phyloP scores from a whole-genome alignment of 495 filamentous ascomycete species.

The Podospora conica region DNA sequence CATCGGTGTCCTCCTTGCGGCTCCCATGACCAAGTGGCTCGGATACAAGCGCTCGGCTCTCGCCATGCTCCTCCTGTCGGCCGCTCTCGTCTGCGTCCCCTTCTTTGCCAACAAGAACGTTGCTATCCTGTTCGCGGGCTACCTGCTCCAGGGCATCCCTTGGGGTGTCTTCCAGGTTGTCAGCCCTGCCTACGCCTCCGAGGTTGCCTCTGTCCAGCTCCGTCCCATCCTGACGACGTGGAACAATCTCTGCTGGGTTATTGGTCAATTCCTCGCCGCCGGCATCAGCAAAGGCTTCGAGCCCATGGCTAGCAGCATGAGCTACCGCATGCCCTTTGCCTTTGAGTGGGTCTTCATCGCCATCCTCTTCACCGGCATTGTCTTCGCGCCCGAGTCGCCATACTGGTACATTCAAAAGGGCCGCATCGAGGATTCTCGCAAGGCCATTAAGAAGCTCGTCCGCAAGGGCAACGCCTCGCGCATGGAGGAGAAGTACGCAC shows the following conservation, averaged over 20 bases:
- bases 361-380: constrained; percentile 54
- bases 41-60: constrained; percentile 55
- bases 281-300: constrained; percentile 53
- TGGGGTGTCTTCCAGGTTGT: constrained; percentile 60
- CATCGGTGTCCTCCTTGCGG: constrained; percentile 57
- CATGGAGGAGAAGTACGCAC: constrained; percentile 54
- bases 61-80: constrained; percentile 38
- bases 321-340: constrained; percentile 56
- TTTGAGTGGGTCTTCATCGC: constrained; percentile 65
- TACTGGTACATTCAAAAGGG: constrained; percentile 68
- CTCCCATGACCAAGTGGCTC: constrained; percentile 54
- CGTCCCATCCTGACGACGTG: constrained; percentile 60
- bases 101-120: constrained; percentile 57
- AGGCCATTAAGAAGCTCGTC: constrained; percentile 51
- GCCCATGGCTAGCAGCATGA: constrained; percentile 46
- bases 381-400: constrained; percentile 65
- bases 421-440: constrained; percentile 39
- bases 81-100: constrained; percentile 47
- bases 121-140: constrained; percentile 54
- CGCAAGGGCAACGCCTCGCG: constrained; percentile 43
- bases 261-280: constrained; percentile 58
- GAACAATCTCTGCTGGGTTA: constrained; percentile 64
- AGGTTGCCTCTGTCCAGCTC: constrained; percentile 50
- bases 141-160: constrained; percentile 65
- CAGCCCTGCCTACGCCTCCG: constrained; percentile 51